Evolutionary conservation across 164 flowering plant genomes (phyloP), one percentile per base, ranked within the genome.

Genomic region (Umbellularia californica): DNA sequence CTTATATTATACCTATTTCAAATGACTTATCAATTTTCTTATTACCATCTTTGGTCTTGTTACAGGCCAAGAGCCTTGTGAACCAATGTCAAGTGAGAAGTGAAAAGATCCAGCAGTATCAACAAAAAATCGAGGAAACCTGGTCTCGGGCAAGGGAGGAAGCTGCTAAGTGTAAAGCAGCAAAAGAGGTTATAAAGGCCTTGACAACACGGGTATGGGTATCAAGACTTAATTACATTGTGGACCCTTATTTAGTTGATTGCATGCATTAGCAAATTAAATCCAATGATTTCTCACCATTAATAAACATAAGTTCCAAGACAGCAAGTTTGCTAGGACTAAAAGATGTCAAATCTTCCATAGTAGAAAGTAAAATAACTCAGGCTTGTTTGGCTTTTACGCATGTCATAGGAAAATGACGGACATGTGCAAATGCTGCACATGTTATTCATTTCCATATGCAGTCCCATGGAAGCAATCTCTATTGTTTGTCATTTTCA

Each of bases 91-190:
- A 83, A 76, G 70, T 76, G 77, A 82, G 77, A 78, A 76, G 77
- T 70, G 78, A 82, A 72, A 85, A 84, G 76, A 77, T 89, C 35
- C 82, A 82, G 76, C 84, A 89, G 74, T 89, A 80, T 77, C 81
- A 84, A 76, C 77, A 75, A 77, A 75, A 77, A 70, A 72, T 82
- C 68, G 87, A 85, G 70, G 88, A 84, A 73, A 79, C 90, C 20
- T 84, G 89, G 87, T 75, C 80, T 9, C 23, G 87, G 17, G 95
- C 92, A 65, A 86, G 82, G 82, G 90, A 85, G 35, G 95, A 91
- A 82, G 86, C 89, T 66, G 86, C 82, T 2, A 87, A 86, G 78
- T 83, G 84, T 74, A 89, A 91, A 85, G 90, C 89, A 50, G 92
- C 93, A 9, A 88, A 90, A 68, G 96, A 88, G 63, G 81, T 91